Percentiles rank a stretch among this genome's conserved stretches.
These are phyloP conservation scores for rapeseed (Brassica napus) DNA, from an alignment of 345 rosid species.

Conservation along the genomic window Da-Ae NC_063447.1:3600001-3600500, in stretches of 20 bases:
- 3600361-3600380: slow-evolving; percentile 23
- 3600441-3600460: slow-evolving; percentile 56
- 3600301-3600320: not conserved
- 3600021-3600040: no score
- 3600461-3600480: slow-evolving; percentile 83
- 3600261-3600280: not conserved
- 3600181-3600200: no score
- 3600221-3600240: not conserved
- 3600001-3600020: no score
- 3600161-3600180: no score
- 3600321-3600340: slow-evolving; percentile 42
- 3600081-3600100: no score
- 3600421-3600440: slow-evolving; percentile 46
- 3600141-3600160: no score
- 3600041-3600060: no score
- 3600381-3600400: slow-evolving; percentile 33
- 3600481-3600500: slow-evolving; percentile 64
- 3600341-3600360: slow-evolving; percentile 31
- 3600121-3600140: no score
- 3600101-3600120: no score
- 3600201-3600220: not conserved
- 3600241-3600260: slow-evolving; percentile 16
- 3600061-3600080: no score
- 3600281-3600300: not conserved
- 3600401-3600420: slow-evolving; percentile 18